Evolutionary conservation across 2,329 filamentous ascomycete species (phyloP).

Genomic region (Blastomyces parvus): DNA sequence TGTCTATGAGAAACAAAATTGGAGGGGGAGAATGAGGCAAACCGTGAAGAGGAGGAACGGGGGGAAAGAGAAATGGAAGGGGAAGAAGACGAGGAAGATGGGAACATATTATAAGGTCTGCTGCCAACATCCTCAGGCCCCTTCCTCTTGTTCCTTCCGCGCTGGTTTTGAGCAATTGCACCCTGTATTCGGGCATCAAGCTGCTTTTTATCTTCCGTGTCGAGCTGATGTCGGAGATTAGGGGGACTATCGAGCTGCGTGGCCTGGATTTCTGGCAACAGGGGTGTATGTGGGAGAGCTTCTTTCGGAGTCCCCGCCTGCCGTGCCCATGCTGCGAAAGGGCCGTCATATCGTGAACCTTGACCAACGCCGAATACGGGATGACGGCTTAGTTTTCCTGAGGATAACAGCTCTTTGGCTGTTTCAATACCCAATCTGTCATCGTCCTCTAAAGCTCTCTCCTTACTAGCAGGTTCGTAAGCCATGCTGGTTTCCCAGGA

Average conservation of each 20-base stretch:
- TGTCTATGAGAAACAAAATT: neutral
- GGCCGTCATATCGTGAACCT: conserved; percentile 33
- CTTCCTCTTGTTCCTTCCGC: conserved; percentile 6
- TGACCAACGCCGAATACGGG: conserved; percentile 32
- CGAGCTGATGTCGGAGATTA: conserved; percentile 18
- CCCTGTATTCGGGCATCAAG: conserved; percentile 21
- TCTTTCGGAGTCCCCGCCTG: conserved; percentile 18
- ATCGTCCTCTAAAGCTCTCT: neutral
- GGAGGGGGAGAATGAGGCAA: neutral
- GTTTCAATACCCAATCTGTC: conserved; percentile 18
- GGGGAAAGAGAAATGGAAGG: neutral
- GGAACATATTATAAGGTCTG: neutral
- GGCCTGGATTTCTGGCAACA: conserved; percentile 21
- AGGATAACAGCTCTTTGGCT: conserved; percentile 24
- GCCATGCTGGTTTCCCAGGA: conserved; percentile 18
- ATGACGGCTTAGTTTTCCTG: conserved; percentile 28
- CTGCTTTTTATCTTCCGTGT: conserved; percentile 14
- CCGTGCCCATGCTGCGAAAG: conserved; percentile 35
- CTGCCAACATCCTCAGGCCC: neutral
- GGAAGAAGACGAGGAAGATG: too few species aligned
- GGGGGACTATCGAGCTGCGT: conserved; percentile 26
- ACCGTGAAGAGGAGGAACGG: neutral
- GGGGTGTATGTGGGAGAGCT: conserved; percentile 18
- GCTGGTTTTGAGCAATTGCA: conserved; percentile 24
- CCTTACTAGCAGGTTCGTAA: conserved; percentile 17